A percentile compares a stretch with the other conserved stretches of the same genome.
Evolutionary conservation across 306 rosid genomes (phyloP).

Genomic region (Fagus sylvatica): DNA sequence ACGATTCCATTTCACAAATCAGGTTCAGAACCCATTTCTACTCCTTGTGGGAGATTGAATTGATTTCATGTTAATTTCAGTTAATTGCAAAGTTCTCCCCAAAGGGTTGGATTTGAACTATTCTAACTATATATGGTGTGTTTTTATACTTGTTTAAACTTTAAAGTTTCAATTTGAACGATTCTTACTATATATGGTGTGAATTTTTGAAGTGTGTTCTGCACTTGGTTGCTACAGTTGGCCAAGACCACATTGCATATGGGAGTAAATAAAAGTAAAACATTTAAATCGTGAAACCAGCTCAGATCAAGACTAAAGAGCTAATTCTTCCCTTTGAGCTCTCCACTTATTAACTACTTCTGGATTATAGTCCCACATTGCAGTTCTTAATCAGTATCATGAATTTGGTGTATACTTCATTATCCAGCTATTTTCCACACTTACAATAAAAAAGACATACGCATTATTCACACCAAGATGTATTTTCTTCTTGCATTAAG

Average conservation of each 20-base stretch:
- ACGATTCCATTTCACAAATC: neutral
- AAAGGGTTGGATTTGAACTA: neutral
- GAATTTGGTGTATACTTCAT: neutral
- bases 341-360: neutral
- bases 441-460: neutral
- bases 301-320: constrained; percentile 13
- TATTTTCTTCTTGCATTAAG: neutral
- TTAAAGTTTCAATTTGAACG: neutral
- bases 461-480: neutral
- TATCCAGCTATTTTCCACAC: neutral
- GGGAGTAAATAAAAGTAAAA: neutral
- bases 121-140: neutral
- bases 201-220: neutral
- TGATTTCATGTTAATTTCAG: neutral
- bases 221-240: neutral
- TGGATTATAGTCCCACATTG: neutral
- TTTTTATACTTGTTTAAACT: neutral
- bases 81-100: neutral
- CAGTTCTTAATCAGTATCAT: neutral
- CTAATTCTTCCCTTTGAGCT: constrained; percentile 4
- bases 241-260: neutral
- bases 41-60: neutral
- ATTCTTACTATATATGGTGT: neutral
- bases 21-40: neutral
- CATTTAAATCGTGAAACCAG: neutral